Evolutionary conservation across 768 basidiomycete genomes (phyloP), one percentile per base, ranked within the genome.

Genomic region (Macrolepiota fuliginosa): DNA sequence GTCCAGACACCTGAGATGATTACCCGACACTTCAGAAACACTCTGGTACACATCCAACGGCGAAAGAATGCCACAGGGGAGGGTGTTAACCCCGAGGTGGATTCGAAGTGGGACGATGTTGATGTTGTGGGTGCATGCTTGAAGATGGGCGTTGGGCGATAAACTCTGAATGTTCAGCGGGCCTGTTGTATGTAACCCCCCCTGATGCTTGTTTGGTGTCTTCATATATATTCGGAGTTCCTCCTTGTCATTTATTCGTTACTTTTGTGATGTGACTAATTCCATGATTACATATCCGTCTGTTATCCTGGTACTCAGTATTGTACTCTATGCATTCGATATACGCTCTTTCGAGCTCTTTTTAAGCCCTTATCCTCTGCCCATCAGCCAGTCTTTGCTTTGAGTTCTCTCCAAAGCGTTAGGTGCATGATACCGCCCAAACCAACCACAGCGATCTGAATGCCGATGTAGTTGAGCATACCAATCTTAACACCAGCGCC

Each of bases 1-100:
- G 90, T 94, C 0, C 89, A 94, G 64, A 90, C 92, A 4, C 92
- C 94, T 12, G 96, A 97, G 49, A 93, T 96, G 89, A 97, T 98
- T 66, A 81, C 84, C 0, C 82, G 92, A 53, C 97, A 99, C 76
- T 98, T 98, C 82, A 83, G 87, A 58, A 98, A 96, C 73, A 94
- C 94, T 13, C 76, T 99, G 51, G 71, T 77, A 19, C 91, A 95
- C 70, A 95, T 98, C 51, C 86, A 91, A 68, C 76, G 80, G 54
- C 86, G 87, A 78, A 95, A 96, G 78, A 76, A 77, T 55, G 76
- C 77, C 46, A 74, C 76, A 2, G 68, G 72, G 49, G 82, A 79
- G 32, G 80, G 77, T 27, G 64, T 17, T 2, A 37, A 65, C 35
- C 65, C 66, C 25, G 74, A 73, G 56, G 78, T 75, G 25, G 79